A percentile compares a stretch with the other conserved stretches of the same genome.
Evolutionary conservation across 2,329 filamentous ascomycete genomes (phyloP).

Genomic region (Torrubiella hemipterigena): DNA sequence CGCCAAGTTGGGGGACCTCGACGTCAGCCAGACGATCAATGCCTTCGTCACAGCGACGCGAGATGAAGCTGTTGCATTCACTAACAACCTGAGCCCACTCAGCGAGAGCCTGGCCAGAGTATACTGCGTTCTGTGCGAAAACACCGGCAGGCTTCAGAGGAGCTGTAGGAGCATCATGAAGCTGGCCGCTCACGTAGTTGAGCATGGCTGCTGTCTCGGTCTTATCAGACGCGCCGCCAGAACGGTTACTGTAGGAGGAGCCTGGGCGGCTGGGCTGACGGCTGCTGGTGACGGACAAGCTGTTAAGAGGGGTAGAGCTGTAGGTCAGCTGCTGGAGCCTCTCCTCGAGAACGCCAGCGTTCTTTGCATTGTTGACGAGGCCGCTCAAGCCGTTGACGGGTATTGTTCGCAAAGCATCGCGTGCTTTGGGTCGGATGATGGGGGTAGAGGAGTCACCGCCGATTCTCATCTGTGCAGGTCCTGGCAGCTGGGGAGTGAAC

Average conservation of each 20-base stretch:
- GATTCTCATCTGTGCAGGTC: slow-evolving; percentile 55
- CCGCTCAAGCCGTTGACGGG: slow-evolving; percentile 34
- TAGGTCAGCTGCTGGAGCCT: neutral
- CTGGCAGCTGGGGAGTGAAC: slow-evolving; percentile 55
- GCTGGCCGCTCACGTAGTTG: slow-evolving; percentile 3
- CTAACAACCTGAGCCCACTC: slow-evolving; percentile 67
- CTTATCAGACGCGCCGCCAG: slow-evolving; percentile 9
- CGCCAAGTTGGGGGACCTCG: slow-evolving; percentile 37
- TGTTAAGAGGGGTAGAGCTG: neutral
- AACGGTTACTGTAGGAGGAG: slow-evolving; percentile 9
- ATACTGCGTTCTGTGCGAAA: slow-evolving; percentile 37
- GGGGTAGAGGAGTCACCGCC: slow-evolving; percentile 15
- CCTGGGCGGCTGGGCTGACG: slow-evolving; percentile 11
- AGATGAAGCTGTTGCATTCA: slow-evolving; percentile 73
- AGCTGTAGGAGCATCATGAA: slow-evolving; percentile 15
- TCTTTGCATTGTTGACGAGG: slow-evolving; percentile 34
- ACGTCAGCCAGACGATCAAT: slow-evolving; percentile 53
- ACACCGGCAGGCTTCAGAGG: slow-evolving; percentile 34
- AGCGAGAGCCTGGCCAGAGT: slow-evolving; percentile 61
- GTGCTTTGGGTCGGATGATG: slow-evolving; percentile 20
- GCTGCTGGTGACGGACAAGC: slow-evolving; percentile 1
- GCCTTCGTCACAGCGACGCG: slow-evolving; percentile 63
- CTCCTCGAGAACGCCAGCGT: neutral
- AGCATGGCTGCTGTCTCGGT: slow-evolving; percentile 5
- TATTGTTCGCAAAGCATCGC: slow-evolving; percentile 20